Conservation (phyloP, 164 flowering plant species). For the Liriodendron chinense region DNA sequence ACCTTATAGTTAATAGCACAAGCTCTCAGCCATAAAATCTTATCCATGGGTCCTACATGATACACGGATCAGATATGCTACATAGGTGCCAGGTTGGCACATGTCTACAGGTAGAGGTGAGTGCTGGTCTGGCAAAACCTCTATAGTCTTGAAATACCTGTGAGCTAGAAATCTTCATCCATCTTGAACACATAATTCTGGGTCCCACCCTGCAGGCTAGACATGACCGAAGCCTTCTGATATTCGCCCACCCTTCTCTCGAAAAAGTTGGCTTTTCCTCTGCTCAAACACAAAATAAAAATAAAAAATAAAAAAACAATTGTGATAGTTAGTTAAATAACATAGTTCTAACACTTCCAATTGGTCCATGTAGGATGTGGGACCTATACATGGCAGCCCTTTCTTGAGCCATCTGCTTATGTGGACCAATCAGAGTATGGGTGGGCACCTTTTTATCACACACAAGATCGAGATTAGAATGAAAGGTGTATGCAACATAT, state of each 20-base stretch:
- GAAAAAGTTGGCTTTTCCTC: slow-evolving; percentile 88
- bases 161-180: slow-evolving; percentile 73
- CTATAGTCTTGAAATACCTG: not conserved
- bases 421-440: too few species aligned
- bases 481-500: too few species aligned
- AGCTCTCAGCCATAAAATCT: not conserved
- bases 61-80: not conserved
- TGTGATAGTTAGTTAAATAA: too few species aligned
- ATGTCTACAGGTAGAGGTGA: not conserved
- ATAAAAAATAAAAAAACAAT: not conserved
- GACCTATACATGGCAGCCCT: not conserved
- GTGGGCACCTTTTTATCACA: too few species aligned
- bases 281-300: slow-evolving; percentile 24
- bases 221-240: slow-evolving; percentile 89
- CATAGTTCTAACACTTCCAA: not conserved
- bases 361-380: not conserved
- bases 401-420: not conserved
- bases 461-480: too few species aligned
- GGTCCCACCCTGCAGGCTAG: slow-evolving; percentile 49
- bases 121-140: not conserved
- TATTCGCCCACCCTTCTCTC: slow-evolving; percentile 93
- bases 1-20: too few species aligned
- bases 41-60: not conserved
- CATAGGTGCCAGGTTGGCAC: not conserved
- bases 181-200: slow-evolving; percentile 55